Evolutionary conservation across 2,329 filamentous ascomycete species (phyloP).

Genomic region (Daldinia sp.): DNA sequence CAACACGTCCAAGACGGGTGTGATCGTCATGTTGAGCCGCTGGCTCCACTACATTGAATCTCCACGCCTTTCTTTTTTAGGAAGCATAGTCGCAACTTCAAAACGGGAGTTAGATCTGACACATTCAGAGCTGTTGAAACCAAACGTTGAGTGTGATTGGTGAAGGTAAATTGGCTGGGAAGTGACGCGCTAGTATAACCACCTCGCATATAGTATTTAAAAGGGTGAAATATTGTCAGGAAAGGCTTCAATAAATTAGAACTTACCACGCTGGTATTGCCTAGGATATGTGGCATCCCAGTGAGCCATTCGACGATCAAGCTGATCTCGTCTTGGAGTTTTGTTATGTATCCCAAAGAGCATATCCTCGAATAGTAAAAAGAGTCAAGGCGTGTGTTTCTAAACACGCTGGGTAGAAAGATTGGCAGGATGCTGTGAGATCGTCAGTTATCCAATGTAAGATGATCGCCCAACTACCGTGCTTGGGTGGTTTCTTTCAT

Average conservation of each 20-base stretch:
- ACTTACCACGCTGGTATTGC: background rate
- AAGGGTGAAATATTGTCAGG: background rate
- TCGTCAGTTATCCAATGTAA: background rate
- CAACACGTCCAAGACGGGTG: background rate
- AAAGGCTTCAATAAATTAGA: background rate
- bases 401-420: background rate
- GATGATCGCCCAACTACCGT: background rate
- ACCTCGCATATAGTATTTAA: background rate
- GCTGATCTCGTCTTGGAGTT: conserved; percentile 2
- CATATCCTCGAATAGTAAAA: background rate
- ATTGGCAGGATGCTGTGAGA: background rate
- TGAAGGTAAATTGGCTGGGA: background rate
- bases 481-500: background rate
- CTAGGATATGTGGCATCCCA: background rate
- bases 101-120: background rate
- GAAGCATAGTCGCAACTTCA: conserved; percentile 9
- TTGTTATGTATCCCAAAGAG: background rate
- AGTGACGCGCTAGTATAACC: background rate
- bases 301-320: background rate
- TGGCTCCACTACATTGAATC: conserved; percentile 5
- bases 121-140: background rate
- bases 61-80: conserved; percentile 17
- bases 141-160: background rate
- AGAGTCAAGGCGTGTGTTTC: background rate
- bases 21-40: conserved; percentile 18